Conservation (phyloP, 306 rosid genomes). For the Rubus idaeus region DNA sequence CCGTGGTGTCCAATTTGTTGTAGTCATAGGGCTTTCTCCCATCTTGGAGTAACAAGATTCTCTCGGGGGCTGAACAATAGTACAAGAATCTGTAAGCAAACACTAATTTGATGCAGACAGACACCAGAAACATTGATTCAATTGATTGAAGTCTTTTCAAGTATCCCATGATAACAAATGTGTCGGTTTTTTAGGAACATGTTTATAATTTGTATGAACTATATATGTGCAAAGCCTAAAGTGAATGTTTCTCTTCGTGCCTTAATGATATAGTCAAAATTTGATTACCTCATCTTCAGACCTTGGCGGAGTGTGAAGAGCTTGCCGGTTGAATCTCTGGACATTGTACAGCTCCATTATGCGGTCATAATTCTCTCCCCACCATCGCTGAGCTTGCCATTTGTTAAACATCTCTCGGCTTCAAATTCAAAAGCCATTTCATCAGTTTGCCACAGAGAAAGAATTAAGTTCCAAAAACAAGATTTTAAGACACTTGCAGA, state of each 20-base stretch:
- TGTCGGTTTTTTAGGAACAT: neutral
- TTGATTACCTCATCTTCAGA: conserved; percentile 79
- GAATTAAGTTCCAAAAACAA: conserved; percentile 27
- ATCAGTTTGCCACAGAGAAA: conserved; percentile 36
- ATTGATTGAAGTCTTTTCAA: neutral
- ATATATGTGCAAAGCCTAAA: neutral
- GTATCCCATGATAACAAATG: neutral
- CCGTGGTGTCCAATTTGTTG: conserved; percentile 51
- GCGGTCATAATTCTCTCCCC: conserved; percentile 93
- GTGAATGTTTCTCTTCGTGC: neutral
- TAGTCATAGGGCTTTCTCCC: conserved; percentile 60
- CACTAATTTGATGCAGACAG: neutral
- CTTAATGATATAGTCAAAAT: neutral
- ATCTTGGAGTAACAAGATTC: conserved; percentile 57
- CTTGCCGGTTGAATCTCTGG: conserved; percentile 71
- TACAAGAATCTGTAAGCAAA: conserved; percentile 22
- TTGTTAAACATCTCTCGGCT: conserved; percentile 91
- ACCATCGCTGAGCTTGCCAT: conserved; percentile 93
- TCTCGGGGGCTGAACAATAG: conserved; percentile 39
- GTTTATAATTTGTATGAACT: neutral
- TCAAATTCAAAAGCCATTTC: conserved; percentile 35
- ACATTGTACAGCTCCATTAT: conserved; percentile 91
- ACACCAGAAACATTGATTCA: neutral
- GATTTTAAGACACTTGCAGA: conserved; percentile 17
- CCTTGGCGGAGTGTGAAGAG: conserved; percentile 68